Evolutionary conservation across 1,139 yeast genomes (phyloP).

Genomic region (Saccharomyces hybrid): DNA sequence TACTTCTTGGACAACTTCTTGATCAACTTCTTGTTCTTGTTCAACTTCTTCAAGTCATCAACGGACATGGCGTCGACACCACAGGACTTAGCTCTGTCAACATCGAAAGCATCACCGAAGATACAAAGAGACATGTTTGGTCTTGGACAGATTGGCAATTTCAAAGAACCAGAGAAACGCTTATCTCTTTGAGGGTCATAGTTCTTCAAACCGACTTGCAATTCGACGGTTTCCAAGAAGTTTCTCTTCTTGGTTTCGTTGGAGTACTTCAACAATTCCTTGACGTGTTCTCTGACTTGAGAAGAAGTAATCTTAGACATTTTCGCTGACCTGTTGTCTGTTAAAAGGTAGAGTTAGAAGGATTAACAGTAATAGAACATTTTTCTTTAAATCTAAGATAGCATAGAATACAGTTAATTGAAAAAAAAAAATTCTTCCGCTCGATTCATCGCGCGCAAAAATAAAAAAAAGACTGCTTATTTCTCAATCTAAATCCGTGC

Average conservation of each 20-base stretch:
- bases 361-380: not conserved
- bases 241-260: slow-evolving; percentile 98
- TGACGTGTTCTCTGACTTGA: slow-evolving; percentile 95
- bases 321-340: slow-evolving; percentile 17
- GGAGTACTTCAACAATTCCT: slow-evolving; percentile 85
- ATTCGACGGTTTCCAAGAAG: slow-evolving; percentile 99
- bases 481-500: not conserved
- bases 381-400: not conserved
- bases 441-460: not conserved
- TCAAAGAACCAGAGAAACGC: slow-evolving; percentile 99
- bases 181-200: slow-evolving; percentile 99
- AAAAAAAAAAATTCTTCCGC: not conserved
- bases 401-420: not conserved
- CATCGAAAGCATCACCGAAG: slow-evolving; percentile 99
- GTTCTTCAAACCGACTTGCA: slow-evolving; percentile 99
- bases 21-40: slow-evolving; percentile 99
- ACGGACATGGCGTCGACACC: slow-evolving; percentile 99
- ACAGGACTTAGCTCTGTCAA: slow-evolving; percentile 98
- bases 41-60: slow-evolving; percentile 98
- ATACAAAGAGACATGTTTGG: slow-evolving; percentile 99
- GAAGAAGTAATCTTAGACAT: slow-evolving; percentile 93
- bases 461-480: not conserved
- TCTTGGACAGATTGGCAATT: slow-evolving; percentile 98
- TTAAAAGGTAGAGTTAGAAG: not conserved
- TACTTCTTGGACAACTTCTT: slow-evolving; percentile 99